Evolutionary conservation across 2,329 filamentous ascomycete genomes (phyloP), one percentile per base, ranked within the genome.

Genomic region (Penicillium corylophilum): DNA sequence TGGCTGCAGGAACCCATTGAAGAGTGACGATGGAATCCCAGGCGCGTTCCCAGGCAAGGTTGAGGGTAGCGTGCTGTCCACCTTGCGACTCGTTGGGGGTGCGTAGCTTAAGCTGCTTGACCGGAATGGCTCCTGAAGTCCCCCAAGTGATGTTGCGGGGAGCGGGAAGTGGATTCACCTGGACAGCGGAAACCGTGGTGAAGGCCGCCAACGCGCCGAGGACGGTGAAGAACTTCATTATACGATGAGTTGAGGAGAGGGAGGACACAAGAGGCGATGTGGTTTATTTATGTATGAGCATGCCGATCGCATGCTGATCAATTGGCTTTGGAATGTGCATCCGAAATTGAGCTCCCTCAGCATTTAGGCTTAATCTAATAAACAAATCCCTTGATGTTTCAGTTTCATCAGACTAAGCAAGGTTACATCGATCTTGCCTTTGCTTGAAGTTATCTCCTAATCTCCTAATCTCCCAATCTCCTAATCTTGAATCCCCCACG

Each of bases 81-180:
- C 44, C 15, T 12, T 58, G 60, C 23, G 60, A 66, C 42, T 71
- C 51, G 15, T n/a, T n/a, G n/a, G n/a, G n/a, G n/a, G 70, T 69
- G 22, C 70, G 72, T 43, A 80, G 66, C 3, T 62, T 57, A 18
- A 81, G 64, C 29, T 66, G 52, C 13, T 65, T 61, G 16, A 82
- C 66, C 24, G 68, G 59, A 54, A 76, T 76, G 29, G 79, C 73
- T n/a, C 79, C 80, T 2, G 77, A 76, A 13, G 69, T 69, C 15
- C 78, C 79, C 79, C 79, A 82, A 47, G 73, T 74, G 59, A 82
- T 81, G 51, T 72, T 73, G 48, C 74, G 73, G 6, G 80, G 80
- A 41, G 79, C 79, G 43, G 80, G 79, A 38, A 82, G 73, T 50
- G 80, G 80, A 57, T 82, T 81, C 51, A 78, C 79, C 36, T 70